Evolutionary conservation across 495 filamentous ascomycete species (phyloP).

Genomic region (Aspergillus nanangensis): DNA sequence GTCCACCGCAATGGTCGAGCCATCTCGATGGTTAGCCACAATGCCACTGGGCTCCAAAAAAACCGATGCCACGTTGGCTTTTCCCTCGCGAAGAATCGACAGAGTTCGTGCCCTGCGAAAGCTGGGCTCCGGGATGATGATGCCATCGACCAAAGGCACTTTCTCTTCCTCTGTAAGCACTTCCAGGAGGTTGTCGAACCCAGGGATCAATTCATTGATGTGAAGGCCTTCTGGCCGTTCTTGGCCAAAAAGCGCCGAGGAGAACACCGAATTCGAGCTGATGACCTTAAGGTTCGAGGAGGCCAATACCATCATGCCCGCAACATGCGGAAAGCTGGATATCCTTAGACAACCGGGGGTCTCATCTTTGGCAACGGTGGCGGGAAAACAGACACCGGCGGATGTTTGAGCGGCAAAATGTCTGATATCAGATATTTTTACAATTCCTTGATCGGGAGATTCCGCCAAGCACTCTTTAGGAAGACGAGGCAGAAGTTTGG

Average conservation of each 20-base stretch:
- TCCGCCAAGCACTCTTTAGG: conserved; percentile 65
- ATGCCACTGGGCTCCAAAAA: conserved; percentile 81
- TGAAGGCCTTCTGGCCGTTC: conserved; percentile 72
- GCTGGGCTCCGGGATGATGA: conserved; percentile 92
- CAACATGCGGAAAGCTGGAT: conserved; percentile 94
- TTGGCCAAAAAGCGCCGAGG: conserved; percentile 84
- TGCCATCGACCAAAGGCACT: conserved; percentile 79
- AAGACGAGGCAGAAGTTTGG: conserved; percentile 71
- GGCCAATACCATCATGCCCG: conserved; percentile 87
- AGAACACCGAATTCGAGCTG: conserved; percentile 93
- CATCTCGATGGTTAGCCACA: conserved; percentile 82
- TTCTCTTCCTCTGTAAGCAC: conserved; percentile 84
- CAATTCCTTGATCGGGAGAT: conserved; percentile 62
- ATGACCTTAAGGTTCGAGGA: conserved; percentile 72
- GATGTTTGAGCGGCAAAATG: conserved; percentile 77
- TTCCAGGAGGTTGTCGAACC: conserved; percentile 77
- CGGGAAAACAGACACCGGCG: conserved; percentile 71
- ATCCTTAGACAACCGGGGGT: conserved; percentile 66
- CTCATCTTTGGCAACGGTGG: conserved; percentile 64
- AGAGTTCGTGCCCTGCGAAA: conserved; percentile 86
- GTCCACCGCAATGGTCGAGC: conserved; percentile 85
- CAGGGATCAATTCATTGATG: conserved; percentile 77
- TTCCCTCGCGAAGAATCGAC: conserved; percentile 75
- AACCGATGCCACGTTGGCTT: conserved; percentile 61
- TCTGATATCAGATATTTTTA: conserved; percentile 60